Evolutionary conservation across 2,329 filamentous ascomycete genomes (phyloP), one percentile per base, ranked within the genome.

Genomic region (Mycogone perniciosa): DNA sequence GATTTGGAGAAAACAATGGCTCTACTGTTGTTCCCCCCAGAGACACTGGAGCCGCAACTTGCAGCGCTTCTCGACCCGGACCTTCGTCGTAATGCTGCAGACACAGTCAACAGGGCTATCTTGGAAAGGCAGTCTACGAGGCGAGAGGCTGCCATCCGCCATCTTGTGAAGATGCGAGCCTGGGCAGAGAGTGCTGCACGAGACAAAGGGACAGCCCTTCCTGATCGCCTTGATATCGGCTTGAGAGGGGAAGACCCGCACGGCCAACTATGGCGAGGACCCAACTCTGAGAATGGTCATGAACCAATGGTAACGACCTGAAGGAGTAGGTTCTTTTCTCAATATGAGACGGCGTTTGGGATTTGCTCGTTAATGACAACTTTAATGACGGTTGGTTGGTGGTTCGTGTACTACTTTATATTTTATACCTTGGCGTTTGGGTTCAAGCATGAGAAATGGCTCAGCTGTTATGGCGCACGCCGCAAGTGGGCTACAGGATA

Each of bases 1-100:
- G 90, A 95, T 54, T 76, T 99, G 8, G 93, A 99, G 69, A 82
- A 85, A 64, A 96, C 93, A 0, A 96, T 99, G 85, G 86, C 89
- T 0, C 77, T 99, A 38, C 76, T 99, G 37, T 86, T 99, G 40
- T 96, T 96, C 60, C 84, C 89, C 1, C 79, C 82, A n/a, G 87
- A 93, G 48, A 85, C 82, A 47, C 77, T 96, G 35, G 82, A 88
- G 41, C 84, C 88, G 2, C 82, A 88, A 44, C 75, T 96, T 31
- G 83, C 85, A 35, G 81, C 82, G 43, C 75, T 99, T 30, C 74
- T 99, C 13, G 80, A 95, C 58, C 88, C 91, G 2, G 79, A 83
- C 44, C 76, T 97, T 41, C 84, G 93, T 54, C 82, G 85, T 58
- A 81, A 85, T 40, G 90, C 96, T n/a, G 93, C 93, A 4, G 84